Conservation (phyloP, 345 rosid species). For the Salix dunnii region DNA sequence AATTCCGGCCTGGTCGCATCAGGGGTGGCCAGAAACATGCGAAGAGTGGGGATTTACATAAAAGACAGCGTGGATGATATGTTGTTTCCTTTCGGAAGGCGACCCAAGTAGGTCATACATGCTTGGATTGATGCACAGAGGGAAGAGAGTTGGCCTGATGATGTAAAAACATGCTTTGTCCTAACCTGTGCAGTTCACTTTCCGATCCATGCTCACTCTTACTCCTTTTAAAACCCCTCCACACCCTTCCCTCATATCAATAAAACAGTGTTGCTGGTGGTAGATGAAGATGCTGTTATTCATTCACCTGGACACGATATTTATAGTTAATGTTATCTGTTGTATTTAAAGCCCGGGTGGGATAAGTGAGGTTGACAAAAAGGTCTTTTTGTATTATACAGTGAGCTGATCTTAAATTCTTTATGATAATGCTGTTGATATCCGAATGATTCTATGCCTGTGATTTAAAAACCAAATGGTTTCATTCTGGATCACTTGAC, state of each 20-base stretch:
- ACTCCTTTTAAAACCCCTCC: not conserved
- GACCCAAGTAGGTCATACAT: conserved; percentile 44
- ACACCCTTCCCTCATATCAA: not conserved
- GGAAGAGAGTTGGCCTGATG: not conserved
- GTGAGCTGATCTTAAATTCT: not conserved
- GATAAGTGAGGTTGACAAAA: not conserved
- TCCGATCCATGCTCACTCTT: not conserved
- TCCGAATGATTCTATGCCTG: not conserved
- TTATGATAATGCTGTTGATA: not conserved
- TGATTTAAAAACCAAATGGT: too few relatives aligned
- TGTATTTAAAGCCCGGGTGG: conserved; percentile 4
- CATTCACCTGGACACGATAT: not conserved
- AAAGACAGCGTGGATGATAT: conserved; percentile 56
- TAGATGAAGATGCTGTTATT: not conserved
- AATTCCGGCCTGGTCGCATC: conserved; percentile 60
- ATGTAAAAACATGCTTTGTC: not conserved
- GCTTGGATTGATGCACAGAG: not conserved
- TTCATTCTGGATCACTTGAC: not conserved
- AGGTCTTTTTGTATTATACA: not conserved
- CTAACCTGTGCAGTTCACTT: not conserved
- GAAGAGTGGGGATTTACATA: conserved; percentile 47
- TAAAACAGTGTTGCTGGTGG: not conserved
- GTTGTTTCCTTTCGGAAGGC: conserved; percentile 45
- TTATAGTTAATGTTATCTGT: not conserved
- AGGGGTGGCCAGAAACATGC: conserved; percentile 53